Percentiles rank a stretch among this genome's conserved stretches.
phyloP scores from a whole-genome alignment of 2,329 filamentous ascomycete genomes.

The Macroventuria anomochaeta region DNA sequence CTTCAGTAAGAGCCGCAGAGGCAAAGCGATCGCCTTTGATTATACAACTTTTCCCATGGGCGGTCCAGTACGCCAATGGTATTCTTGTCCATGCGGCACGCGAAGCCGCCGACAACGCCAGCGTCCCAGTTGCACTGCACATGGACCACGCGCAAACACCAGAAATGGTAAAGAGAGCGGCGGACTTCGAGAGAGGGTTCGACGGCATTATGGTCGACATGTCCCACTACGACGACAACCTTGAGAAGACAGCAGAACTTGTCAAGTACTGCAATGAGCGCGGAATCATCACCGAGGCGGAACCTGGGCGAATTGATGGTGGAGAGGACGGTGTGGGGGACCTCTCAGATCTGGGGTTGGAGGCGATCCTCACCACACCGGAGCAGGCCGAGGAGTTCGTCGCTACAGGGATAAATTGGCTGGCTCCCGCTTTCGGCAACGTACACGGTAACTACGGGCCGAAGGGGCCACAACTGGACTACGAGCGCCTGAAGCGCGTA shows the following conservation, averaged over 20 bases:
- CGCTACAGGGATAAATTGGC: constrained; percentile 72
- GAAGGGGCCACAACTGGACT: constrained; percentile 59
- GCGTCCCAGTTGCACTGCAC: constrained; percentile 67
- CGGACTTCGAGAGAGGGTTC: constrained; percentile 52
- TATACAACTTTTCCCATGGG: constrained; percentile 78
- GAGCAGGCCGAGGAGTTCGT: constrained; percentile 75
- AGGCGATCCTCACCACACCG: constrained; percentile 69
- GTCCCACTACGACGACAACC: constrained; percentile 74
- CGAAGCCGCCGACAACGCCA: constrained; percentile 48
- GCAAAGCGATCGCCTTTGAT: constrained; percentile 70
- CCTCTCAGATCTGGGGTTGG: constrained; percentile 61
- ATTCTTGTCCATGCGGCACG: constrained; percentile 55
- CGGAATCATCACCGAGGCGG: constrained; percentile 73
- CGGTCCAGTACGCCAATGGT: constrained; percentile 67
- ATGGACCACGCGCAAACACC: constrained; percentile 71
- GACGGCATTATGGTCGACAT: constrained; percentile 66
- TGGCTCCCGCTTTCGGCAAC: constrained; percentile 78
- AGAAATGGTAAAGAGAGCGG: constrained; percentile 66
- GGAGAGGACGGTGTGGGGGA: constrained; percentile 78
- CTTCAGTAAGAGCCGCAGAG: constrained; percentile 72
- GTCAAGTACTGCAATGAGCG: constrained; percentile 68
- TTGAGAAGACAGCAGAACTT: constrained; percentile 67
- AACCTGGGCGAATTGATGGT: constrained; percentile 73
- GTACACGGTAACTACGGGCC: constrained; percentile 77
- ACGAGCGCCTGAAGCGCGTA: constrained; percentile 50